These are phyloP conservation scores for Sugiyamaella pinicola DNA, from an alignment of 1,139 yeast genomes.

Conservation along the genomic window DNA sequence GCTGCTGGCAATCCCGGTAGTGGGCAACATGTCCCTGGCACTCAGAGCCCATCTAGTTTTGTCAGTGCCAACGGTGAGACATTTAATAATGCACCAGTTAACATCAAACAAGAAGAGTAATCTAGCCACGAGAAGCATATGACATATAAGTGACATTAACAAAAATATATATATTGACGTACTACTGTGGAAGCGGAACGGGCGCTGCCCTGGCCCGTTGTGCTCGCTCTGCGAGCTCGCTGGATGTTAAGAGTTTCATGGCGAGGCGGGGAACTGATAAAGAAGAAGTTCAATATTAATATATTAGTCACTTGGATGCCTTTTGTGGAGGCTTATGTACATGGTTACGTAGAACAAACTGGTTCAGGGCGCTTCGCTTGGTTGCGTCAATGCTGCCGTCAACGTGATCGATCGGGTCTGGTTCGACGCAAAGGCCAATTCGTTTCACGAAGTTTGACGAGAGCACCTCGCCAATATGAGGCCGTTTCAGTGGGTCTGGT, in stretches of 20 bases:
- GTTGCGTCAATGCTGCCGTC: conserved; percentile 23
- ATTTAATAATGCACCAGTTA: neutral
- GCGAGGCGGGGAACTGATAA: too few relatives aligned
- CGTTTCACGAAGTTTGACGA: conserved; percentile 84
- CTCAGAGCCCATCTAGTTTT: conserved; percentile 12
- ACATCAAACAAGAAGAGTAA: conserved; percentile 8
- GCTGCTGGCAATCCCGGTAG: too few relatives aligned
- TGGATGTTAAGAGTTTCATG: too few relatives aligned
- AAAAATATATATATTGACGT: neutral
- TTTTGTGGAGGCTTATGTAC: conserved; percentile 32
- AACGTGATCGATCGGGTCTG: conserved; percentile 16
- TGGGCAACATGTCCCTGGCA: conserved; percentile 1
- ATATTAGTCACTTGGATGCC: conserved; percentile 19
- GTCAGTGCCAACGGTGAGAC: conserved; percentile 11
- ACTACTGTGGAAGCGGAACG: too few relatives aligned
- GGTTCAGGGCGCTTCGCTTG: conserved; percentile 22
- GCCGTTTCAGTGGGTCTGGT: conserved; percentile 72
- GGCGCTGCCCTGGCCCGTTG: too few relatives aligned
- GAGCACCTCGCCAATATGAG: conserved; percentile 70
- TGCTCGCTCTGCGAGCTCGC: too few relatives aligned
- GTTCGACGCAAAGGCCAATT: conserved; percentile 56
- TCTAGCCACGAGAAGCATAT: neutral
- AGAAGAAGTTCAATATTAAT: neutral
- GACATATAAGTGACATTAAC: neutral
- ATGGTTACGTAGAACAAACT: conserved; percentile 30